Conservation (phyloP, 1,139 yeast genomes). For the Yamadazyma trypodendri region DNA sequence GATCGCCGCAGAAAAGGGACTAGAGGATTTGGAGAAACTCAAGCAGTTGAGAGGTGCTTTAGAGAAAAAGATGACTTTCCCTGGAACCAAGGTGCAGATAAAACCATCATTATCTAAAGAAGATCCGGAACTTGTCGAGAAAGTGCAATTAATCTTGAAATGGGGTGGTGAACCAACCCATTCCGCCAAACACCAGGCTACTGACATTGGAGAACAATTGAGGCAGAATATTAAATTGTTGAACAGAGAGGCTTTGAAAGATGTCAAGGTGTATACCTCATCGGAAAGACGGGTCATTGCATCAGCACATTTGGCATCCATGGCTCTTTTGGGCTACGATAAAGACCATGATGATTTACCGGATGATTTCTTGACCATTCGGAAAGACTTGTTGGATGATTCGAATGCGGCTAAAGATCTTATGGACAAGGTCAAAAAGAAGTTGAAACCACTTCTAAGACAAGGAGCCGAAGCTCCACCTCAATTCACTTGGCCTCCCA, state of each 20-base stretch:
- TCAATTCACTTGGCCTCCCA: constrained; percentile 98
- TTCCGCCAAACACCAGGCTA: constrained; percentile 91
- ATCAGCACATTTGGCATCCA: constrained; percentile 86
- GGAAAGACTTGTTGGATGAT: constrained; percentile 92
- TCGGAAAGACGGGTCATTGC: constrained; percentile 94
- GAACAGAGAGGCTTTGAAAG: constrained; percentile 79
- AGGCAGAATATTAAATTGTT: constrained; percentile 87
- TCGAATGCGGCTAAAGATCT: constrained; percentile 97
- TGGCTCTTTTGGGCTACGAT: constrained; percentile 73
- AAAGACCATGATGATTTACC: constrained; percentile 56
- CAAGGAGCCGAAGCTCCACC: constrained; percentile 99
- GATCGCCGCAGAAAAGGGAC: constrained; percentile 71
- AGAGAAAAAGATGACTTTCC: constrained; percentile 84
- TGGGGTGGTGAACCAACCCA: constrained; percentile 99
- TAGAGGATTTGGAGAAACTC: constrained; percentile 80
- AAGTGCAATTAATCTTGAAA: constrained; percentile 90
- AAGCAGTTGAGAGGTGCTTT: constrained; percentile 76
- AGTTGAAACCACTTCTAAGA: constrained; percentile 87
- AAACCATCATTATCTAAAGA: constrained; percentile 78
- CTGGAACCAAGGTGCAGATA: constrained; percentile 95
- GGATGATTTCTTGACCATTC: constrained; percentile 73
- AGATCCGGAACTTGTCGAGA: constrained; percentile 70
- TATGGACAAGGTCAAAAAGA: constrained; percentile 97
- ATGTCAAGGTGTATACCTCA: constrained; percentile 85
- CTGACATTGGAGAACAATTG: constrained; percentile 92